Conservation (phyloP, 176 grass and related monocot species). For the Panicum miliaceum region DNA sequence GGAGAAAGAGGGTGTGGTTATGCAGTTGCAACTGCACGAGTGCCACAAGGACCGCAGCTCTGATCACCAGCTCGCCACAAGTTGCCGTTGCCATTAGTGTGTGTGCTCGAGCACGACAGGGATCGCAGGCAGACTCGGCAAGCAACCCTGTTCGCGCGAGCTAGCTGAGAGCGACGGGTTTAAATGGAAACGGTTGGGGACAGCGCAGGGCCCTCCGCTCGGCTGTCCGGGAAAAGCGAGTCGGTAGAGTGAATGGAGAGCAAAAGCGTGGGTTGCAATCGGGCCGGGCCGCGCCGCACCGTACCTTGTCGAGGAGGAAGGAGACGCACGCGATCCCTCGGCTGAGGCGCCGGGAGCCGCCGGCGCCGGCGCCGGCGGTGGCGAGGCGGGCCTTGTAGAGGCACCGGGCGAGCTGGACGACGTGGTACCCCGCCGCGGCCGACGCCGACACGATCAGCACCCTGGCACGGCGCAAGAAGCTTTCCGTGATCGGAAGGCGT, state of each 20-base stretch:
- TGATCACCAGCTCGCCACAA: neutral
- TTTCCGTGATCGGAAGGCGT: neutral
- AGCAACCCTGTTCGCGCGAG: neutral
- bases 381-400: slow-evolving; percentile 22
- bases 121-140: neutral
- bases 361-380: neutral
- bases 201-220: neutral
- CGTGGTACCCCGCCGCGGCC: slow-evolving; percentile 65
- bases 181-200: slow-evolving; percentile 42
- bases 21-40: neutral
- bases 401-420: slow-evolving; percentile 58
- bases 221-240: neutral
- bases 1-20: neutral
- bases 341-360: neutral
- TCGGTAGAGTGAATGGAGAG: neutral
- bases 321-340: slow-evolving; percentile 46
- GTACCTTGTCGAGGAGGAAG: slow-evolving; percentile 83
- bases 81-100: neutral
- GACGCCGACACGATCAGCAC: slow-evolving; percentile 50
- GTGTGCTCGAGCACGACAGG: neutral
- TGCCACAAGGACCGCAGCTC: neutral
- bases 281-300: neutral
- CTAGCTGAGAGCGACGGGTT: neutral
- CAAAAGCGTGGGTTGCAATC: neutral
- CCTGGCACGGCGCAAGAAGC: slow-evolving; percentile 13